These are phyloP conservation scores for Cordyceps pruinosa DNA, from an alignment of 2,329 filamentous ascomycete species.

Conservation along the genomic window DNA sequence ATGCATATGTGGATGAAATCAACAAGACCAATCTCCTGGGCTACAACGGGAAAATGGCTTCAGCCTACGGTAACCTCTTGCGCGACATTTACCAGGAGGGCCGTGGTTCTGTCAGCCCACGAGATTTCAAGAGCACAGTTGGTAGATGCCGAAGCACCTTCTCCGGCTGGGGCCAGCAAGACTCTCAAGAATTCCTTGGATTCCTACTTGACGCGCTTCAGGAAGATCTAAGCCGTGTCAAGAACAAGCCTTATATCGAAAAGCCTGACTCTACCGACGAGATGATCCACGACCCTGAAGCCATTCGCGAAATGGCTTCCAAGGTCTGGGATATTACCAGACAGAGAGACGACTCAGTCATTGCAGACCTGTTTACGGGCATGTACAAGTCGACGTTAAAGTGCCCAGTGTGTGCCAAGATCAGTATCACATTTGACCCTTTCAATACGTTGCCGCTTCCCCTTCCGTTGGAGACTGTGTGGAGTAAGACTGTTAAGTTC, in stretches of 20 bases:
- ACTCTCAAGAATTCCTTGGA: conserved; percentile 93
- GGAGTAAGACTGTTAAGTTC: conserved; percentile 68
- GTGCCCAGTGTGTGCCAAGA: conserved; percentile 84
- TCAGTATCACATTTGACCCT: conserved; percentile 97
- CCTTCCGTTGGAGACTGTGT: conserved; percentile 78
- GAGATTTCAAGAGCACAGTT: conserved; percentile 74
- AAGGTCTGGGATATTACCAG: conserved; percentile 89
- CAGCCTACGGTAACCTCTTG: conserved; percentile 69
- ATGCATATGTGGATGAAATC: conserved; percentile 69
- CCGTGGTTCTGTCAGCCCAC: conserved; percentile 65
- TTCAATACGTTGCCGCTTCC: conserved; percentile 93
- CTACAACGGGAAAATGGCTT: conserved; percentile 80
- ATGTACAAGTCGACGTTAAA: conserved; percentile 98
- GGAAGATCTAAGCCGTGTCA: conserved; percentile 88
- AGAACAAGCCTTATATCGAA: conserved; percentile 94
- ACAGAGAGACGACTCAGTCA: conserved; percentile 86
- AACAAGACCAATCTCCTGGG: conserved; percentile 81
- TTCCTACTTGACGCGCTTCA: conserved; percentile 92
- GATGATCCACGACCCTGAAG: conserved; percentile 76
- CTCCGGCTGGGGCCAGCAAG: conserved; percentile 91
- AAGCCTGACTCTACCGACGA: conserved; percentile 97
- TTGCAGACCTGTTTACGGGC: conserved; percentile 91
- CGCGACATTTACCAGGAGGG: conserved; percentile 69
- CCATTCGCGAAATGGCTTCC: conserved; percentile 77
- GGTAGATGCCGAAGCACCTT: conserved; percentile 79